phyloP scores from a whole-genome alignment of 306 rosid genomes.

The Vicia faba region DNA sequence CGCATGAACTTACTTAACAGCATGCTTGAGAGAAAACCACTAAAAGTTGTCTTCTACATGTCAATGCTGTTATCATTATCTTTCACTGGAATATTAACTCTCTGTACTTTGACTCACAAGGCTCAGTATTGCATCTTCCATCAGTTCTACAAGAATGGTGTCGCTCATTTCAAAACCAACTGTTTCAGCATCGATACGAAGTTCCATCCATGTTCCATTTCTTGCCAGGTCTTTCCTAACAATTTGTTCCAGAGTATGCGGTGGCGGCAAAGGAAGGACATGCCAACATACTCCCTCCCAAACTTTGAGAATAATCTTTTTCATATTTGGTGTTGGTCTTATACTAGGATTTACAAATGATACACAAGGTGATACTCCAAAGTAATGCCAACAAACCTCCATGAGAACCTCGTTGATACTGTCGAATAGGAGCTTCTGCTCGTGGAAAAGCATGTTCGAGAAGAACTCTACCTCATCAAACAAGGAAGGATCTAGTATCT shows the following conservation, averaged over 20 bases:
- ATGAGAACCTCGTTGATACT: constrained; percentile 72
- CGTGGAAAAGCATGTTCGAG: constrained; percentile 56
- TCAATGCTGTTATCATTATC: constrained; percentile 40
- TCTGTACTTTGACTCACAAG: constrained; percentile 44
- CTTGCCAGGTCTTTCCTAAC: constrained; percentile 79
- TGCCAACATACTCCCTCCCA: constrained; percentile 80
- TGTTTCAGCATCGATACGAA: constrained; percentile 56
- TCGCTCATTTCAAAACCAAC: constrained; percentile 71
- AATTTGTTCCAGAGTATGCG: constrained; percentile 78
- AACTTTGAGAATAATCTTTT: constrained; percentile 51
- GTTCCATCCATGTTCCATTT: constrained; percentile 77
- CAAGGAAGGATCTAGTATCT: constrained; percentile 66
- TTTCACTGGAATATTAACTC: constrained; percentile 40
- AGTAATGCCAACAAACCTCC: constrained; percentile 63
- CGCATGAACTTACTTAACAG: background rate
- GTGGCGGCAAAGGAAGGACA: constrained; percentile 68
- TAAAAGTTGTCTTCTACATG: constrained; percentile 36
- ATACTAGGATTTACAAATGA: constrained; percentile 55
- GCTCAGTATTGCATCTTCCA: constrained; percentile 67
- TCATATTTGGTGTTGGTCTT: constrained; percentile 53
- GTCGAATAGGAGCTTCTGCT: constrained; percentile 71
- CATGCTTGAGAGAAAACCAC: background rate
- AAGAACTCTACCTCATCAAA: constrained; percentile 56
- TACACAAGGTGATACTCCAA: constrained; percentile 60
- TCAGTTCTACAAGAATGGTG: constrained; percentile 67